Evolutionary conservation across 345 rosid genomes (phyloP).

Genomic region (Sonneratia alba): DNA sequence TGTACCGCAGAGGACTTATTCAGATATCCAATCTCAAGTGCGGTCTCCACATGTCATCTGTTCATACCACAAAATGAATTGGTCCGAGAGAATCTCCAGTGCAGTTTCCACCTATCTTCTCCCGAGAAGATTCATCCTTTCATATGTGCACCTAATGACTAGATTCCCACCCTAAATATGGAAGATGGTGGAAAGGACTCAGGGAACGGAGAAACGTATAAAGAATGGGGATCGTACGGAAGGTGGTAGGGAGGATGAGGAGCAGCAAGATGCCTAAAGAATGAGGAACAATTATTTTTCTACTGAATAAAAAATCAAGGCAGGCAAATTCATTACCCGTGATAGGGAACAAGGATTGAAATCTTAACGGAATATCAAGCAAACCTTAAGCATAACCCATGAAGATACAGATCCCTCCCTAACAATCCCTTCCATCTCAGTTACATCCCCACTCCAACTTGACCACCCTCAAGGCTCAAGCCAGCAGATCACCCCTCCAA

Average conservation of each 20-base stretch:
- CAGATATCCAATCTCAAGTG: too few relatives aligned
- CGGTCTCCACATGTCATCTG: too few relatives aligned
- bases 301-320: neutral
- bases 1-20: too few relatives aligned
- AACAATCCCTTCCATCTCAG: neutral
- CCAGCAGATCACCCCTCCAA: neutral
- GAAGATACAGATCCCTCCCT: neutral
- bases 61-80: too few relatives aligned
- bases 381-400: neutral
- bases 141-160: neutral
- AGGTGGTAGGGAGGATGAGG: too few relatives aligned
- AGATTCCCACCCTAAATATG: neutral
- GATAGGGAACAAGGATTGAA: neutral
- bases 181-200: neutral
- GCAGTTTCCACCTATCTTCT: too few relatives aligned
- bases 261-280: too few relatives aligned
- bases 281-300: neutral
- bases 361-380: neutral
- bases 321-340: neutral
- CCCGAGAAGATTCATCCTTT: neutral
- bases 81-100: too few relatives aligned
- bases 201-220: too few relatives aligned
- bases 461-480: neutral
- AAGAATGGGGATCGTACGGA: too few relatives aligned
- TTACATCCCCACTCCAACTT: neutral